A percentile compares a stretch with the other conserved stretches of the same genome.
Evolutionary conservation across 371 early-diverging fungal genomes (phyloP).

Genomic region (Syncephalastrum sp.): DNA sequence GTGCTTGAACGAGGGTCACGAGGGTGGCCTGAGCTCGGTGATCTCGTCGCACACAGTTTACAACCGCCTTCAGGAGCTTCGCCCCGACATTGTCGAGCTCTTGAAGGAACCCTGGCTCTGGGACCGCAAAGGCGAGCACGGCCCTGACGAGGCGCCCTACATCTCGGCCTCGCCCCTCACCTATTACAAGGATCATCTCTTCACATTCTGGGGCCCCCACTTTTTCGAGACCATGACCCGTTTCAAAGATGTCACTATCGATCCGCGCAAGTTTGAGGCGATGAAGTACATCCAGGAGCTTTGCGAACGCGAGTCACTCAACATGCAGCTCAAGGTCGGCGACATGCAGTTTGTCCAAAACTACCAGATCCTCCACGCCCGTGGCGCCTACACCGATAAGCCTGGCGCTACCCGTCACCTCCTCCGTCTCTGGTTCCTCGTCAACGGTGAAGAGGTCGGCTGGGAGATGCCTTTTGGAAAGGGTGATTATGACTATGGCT

Average conservation of each 20-base stretch:
- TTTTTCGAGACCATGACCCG: constrained; percentile 45
- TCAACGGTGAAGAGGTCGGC: constrained; percentile 28
- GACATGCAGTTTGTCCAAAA: constrained; percentile 48
- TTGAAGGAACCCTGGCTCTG: constrained; percentile 47
- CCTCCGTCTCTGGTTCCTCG: constrained; percentile 41
- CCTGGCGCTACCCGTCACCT: constrained; percentile 35
- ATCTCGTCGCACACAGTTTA: constrained; percentile 48
- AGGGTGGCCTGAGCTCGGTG: constrained; percentile 38
- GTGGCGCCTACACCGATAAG: constrained; percentile 34
- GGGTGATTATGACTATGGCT: constrained; percentile 32
- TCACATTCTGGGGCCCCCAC: constrained; percentile 49
- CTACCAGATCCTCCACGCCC: constrained; percentile 45
- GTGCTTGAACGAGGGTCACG: constrained; percentile 31
- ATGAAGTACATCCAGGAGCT: constrained; percentile 42
- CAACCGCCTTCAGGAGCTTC: constrained; percentile 30
- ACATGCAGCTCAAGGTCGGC: constrained; percentile 39
- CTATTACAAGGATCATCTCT: constrained; percentile 29
- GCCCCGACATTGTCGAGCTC: constrained; percentile 44
- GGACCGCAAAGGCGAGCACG: constrained; percentile 43
- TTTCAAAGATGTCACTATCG: constrained; percentile 28
- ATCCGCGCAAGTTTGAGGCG: constrained; percentile 33
- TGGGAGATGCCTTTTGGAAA: constrained; percentile 38
- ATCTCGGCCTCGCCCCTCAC: constrained; percentile 30
- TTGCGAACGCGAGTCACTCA: constrained; percentile 39
- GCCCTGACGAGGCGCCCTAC: constrained; percentile 29